phyloP scores from a whole-genome alignment of 1,284 basidiomycete genomes.

The Ustilago curta region DNA sequence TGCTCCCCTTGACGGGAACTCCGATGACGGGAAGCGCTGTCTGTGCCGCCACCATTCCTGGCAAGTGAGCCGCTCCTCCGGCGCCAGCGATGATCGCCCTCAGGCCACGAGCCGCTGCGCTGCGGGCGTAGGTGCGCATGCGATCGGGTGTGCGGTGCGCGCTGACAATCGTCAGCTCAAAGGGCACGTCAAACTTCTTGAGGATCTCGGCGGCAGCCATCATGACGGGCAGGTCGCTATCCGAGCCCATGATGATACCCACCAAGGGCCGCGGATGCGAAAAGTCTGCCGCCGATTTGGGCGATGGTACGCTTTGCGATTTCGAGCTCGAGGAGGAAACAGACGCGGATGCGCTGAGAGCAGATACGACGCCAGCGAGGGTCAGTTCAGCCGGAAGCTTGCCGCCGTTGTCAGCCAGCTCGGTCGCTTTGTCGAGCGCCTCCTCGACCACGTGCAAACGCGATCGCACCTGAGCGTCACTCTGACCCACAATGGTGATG shows the following conservation, averaged over 20 bases:
- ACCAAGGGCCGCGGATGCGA: slow-evolving; percentile 81
- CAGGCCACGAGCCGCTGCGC: slow-evolving; percentile 80
- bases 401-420: slow-evolving; percentile 49
- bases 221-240: slow-evolving; percentile 96
- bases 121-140: slow-evolving; percentile 84
- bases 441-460: slow-evolving; percentile 69
- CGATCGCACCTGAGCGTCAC: slow-evolving; percentile 80
- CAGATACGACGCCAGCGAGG: slow-evolving; percentile 42
- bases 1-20: slow-evolving; percentile 94
- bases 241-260: slow-evolving; percentile 97
- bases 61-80: slow-evolving; percentile 95
- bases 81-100: slow-evolving; percentile 91
- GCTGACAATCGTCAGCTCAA: slow-evolving; percentile 94
- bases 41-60: slow-evolving; percentile 97
- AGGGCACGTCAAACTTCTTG: slow-evolving; percentile 83
- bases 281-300: slow-evolving; percentile 69
- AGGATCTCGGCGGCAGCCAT: slow-evolving; percentile 87
- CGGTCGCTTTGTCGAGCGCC: slow-evolving; percentile 61
- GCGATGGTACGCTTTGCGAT: slow-evolving; percentile 61
- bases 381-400: slow-evolving; percentile 49
- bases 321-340: slow-evolving; percentile 13
- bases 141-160: slow-evolving; percentile 94
- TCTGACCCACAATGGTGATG: slow-evolving; percentile 87
- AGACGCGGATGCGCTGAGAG: slow-evolving; percentile 20
- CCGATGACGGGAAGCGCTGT: slow-evolving; percentile 93